phyloP scores from a whole-genome alignment of 2,329 filamentous ascomycete species.

The Penicillium aurantiogriseum region DNA sequence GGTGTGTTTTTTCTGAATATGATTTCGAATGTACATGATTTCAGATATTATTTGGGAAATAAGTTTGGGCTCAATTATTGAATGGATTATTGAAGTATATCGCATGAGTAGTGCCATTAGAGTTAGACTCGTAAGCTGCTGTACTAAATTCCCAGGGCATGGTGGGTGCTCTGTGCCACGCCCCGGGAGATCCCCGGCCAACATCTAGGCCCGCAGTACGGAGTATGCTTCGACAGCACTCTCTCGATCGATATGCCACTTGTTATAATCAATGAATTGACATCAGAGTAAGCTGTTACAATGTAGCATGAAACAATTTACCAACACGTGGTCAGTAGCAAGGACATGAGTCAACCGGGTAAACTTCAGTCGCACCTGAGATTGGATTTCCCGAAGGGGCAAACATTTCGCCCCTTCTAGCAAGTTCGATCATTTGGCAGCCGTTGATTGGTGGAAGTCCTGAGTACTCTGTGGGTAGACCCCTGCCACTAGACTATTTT shows the following conservation, averaged over 20 bases:
- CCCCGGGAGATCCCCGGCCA: conserved; percentile 15
- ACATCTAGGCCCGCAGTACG: background rate
- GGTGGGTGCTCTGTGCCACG: background rate
- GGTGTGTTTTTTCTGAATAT: background rate
- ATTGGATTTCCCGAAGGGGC: conserved; percentile 6
- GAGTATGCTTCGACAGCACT: background rate
- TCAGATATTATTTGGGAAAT: background rate
- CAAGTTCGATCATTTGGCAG: conserved; percentile 31
- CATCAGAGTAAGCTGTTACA: background rate
- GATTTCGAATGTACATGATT: background rate
- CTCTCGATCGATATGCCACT: conserved; percentile 8
- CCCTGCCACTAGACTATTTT: conserved; percentile 3
- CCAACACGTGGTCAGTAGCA: background rate
- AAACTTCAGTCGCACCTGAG: background rate
- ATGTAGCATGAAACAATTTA: background rate
- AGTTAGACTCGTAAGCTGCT: background rate
- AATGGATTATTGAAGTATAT: background rate
- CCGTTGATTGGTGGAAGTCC: conserved; percentile 16
- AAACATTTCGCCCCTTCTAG: conserved; percentile 27
- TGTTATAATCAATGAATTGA: background rate
- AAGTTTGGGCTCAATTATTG: background rate
- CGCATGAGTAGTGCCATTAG: background rate
- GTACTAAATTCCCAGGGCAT: background rate
- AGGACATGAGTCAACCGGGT: conserved; percentile 10
- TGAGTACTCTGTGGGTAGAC: conserved; percentile 4